A percentile compares a stretch with the other conserved stretches of the same genome.
Evolutionary conservation across 192 early-diverging fungal species (phyloP).

Genomic region (Podochytrium sp.): DNA sequence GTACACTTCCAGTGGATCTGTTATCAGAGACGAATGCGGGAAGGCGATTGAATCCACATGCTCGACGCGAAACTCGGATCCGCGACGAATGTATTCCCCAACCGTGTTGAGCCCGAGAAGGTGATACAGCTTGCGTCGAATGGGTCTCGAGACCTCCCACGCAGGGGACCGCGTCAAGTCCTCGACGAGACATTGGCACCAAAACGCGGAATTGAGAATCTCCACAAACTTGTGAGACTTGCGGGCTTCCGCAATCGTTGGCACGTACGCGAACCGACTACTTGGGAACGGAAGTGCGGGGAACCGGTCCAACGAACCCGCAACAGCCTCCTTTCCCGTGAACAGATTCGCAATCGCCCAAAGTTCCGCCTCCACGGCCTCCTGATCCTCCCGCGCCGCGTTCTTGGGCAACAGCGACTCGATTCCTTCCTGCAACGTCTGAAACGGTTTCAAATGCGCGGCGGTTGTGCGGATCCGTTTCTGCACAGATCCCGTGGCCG

Average conservation of each 20-base stretch:
- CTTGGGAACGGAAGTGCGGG: background rate
- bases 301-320: background rate
- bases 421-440: background rate
- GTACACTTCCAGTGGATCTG: background rate
- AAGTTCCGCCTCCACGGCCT: background rate
- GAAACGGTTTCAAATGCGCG: background rate
- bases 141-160: constrained; percentile 24
- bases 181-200: constrained; percentile 33
- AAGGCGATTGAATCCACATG: background rate
- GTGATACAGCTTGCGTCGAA: constrained; percentile 25
- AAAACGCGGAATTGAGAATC: constrained; percentile 22
- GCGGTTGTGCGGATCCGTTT: constrained; percentile 1
- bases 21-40: too few relatives aligned
- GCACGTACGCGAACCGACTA: background rate
- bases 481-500: background rate
- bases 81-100: constrained; percentile 10
- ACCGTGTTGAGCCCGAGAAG: constrained; percentile 1
- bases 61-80: constrained; percentile 15
- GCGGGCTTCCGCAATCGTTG: background rate
- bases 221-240: constrained; percentile 36
- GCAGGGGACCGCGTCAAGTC: constrained; percentile 14
- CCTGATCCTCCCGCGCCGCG: background rate
- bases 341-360: constrained; percentile 11
- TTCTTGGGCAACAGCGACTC: background rate
- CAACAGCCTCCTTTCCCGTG: background rate